Evolutionary conservation across 345 rosid species (phyloP).

Genomic region (Populus simonii): DNA sequence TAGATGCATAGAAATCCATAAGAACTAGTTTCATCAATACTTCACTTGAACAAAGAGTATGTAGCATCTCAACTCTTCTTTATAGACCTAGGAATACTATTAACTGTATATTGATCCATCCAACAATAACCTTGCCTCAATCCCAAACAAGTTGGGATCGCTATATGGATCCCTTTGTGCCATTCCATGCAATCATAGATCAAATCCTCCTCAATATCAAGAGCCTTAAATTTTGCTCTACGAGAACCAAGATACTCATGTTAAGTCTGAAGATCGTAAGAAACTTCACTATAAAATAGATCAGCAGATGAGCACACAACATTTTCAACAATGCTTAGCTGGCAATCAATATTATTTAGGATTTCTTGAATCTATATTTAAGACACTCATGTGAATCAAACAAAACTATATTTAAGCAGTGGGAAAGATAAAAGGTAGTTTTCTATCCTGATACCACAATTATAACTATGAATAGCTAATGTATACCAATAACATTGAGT

Average conservation of each 20-base stretch:
- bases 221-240: not conserved
- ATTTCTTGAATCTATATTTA: not conserved
- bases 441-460: not conserved
- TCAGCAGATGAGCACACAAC: not conserved
- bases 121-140: not conserved
- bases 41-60: not conserved
- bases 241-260: not conserved
- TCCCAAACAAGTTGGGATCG: not conserved
- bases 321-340: not conserved
- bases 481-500: slow-evolving; percentile 1
- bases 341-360: not conserved
- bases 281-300: not conserved
- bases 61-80: not conserved
- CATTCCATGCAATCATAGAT: not conserved
- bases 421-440: not conserved
- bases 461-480: not conserved
- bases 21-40: not conserved
- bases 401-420: not conserved
- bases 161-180: not conserved
- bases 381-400: not conserved
- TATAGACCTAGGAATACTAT: not conserved
- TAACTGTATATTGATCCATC: not conserved
- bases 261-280: not conserved
- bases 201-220: not conserved
- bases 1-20: slow-evolving; percentile 9